phyloP scores from a whole-genome alignment of 371 early-diverging fungal genomes.

The Amoeboaphelidium occidentale region DNA sequence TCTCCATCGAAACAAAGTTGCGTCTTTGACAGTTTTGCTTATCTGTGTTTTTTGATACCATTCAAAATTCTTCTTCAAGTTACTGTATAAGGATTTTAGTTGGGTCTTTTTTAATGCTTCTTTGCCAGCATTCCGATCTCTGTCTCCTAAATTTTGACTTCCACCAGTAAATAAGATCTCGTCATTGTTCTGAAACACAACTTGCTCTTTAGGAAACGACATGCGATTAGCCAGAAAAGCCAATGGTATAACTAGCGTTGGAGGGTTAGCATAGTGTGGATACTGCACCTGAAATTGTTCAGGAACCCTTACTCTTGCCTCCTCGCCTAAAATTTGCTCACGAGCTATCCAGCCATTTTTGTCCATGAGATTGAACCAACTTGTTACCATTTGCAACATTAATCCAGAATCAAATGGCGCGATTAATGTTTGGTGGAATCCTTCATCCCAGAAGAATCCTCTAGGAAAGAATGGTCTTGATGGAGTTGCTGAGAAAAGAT shows the following conservation, averaged over 20 bases:
- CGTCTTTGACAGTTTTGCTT: constrained; percentile 25
- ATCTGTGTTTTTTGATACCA: constrained; percentile 61
- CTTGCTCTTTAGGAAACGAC: too few relatives aligned
- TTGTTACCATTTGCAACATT: constrained; percentile 36
- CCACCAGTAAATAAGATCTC: too few relatives aligned
- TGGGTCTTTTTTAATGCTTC: too few relatives aligned
- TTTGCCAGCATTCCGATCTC: too few relatives aligned
- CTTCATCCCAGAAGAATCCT: constrained; percentile 91
- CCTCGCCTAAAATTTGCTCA: constrained; percentile 81
- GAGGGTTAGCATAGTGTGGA: constrained; percentile 80
- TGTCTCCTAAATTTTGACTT: too few relatives aligned
- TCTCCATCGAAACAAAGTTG: constrained; percentile 72
- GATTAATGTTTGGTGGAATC: constrained; percentile 67
- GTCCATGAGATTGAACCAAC: constrained; percentile 60
- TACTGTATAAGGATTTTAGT: constrained; percentile 33
- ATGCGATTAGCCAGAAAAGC: background rate
- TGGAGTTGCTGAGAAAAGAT: constrained; percentile 62
- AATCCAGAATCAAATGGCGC: constrained; percentile 43
- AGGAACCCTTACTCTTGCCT: constrained; percentile 75
- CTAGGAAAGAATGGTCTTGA: constrained; percentile 84
- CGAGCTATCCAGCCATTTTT: constrained; percentile 74
- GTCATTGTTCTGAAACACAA: too few relatives aligned
- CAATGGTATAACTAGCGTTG: constrained; percentile 51
- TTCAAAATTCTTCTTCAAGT: constrained; percentile 37
- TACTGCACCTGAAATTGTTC: constrained; percentile 74